phyloP scores from a whole-genome alignment of 768 basidiomycete species.

The Wakefieldia striispora region DNA sequence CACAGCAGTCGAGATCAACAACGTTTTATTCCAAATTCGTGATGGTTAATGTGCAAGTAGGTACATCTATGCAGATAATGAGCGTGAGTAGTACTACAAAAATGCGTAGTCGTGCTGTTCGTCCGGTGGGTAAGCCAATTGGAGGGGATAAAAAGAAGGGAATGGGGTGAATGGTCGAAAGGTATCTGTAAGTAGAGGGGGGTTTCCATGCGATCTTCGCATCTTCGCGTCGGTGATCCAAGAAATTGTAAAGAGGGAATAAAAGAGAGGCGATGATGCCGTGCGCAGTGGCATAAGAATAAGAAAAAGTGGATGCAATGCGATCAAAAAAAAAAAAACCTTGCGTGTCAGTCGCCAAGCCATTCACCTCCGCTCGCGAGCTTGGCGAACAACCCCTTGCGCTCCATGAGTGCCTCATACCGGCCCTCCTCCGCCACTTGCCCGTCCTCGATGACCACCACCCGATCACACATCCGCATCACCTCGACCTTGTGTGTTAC shows the following conservation, averaged over 20 bases:
- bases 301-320: background rate
- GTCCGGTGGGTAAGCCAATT: background rate
- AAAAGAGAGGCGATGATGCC: background rate
- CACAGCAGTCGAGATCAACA: background rate
- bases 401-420: conserved; percentile 67
- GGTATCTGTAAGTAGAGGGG: conserved; percentile 5
- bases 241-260: background rate
- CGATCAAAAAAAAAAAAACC: background rate
- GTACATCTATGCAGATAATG: conserved; percentile 12
- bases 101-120: conserved; percentile 18
- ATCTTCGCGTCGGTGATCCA: background rate
- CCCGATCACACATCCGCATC: conserved; percentile 91
- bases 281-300: background rate
- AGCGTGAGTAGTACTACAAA: conserved; percentile 26
- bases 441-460: conserved; percentile 80
- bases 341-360: conserved; percentile 30
- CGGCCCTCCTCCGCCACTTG: conserved; percentile 73
- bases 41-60: background rate
- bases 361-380: conserved; percentile 81
- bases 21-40: background rate
- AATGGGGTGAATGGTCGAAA: conserved; percentile 20
- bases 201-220: background rate
- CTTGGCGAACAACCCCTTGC: conserved; percentile 69
- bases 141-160: background rate
- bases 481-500: conserved; percentile 90